Evolutionary conservation across 345 rosid genomes (phyloP).

Genomic region (Stellera chamaejasme): DNA sequence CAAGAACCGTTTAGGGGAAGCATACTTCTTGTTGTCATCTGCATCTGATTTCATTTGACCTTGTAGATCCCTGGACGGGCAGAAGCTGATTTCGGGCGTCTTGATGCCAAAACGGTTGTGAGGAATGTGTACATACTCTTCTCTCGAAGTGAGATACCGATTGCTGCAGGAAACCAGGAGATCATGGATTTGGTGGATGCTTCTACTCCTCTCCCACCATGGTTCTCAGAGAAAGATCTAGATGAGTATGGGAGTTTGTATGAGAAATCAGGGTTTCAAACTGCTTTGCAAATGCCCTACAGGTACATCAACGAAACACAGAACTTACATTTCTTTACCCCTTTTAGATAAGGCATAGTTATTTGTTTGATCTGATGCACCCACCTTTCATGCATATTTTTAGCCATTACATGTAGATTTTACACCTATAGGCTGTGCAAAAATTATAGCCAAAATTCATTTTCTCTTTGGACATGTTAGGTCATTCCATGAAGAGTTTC

Average conservation of each 20-base stretch:
- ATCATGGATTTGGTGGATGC: constrained; percentile 47
- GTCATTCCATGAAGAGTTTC: constrained; percentile 16
- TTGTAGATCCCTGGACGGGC: constrained; percentile 46
- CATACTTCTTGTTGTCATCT: background rate
- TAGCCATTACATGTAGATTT: too few relatives aligned
- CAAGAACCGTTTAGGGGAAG: background rate
- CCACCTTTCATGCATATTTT: too few relatives aligned
- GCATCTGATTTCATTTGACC: background rate
- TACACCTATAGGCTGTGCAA: too few relatives aligned
- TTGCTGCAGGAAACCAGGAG: constrained; percentile 46
- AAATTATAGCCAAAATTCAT: too few relatives aligned
- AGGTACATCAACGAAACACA: constrained; percentile 20
- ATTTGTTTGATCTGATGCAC: too few relatives aligned
- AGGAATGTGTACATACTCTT: constrained; percentile 43
- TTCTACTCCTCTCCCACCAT: constrained; percentile 46
- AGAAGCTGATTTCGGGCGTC: constrained; percentile 54
- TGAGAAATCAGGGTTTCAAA: constrained; percentile 43
- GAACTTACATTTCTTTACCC: too few relatives aligned
- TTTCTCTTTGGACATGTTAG: constrained; percentile 8
- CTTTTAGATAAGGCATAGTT: too few relatives aligned
- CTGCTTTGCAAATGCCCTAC: constrained; percentile 48
- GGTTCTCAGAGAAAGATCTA: constrained; percentile 52
- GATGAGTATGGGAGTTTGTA: constrained; percentile 39
- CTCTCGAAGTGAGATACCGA: constrained; percentile 46
- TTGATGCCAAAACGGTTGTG: constrained; percentile 46